Evolutionary conservation across 441 rosid genomes (phyloP).

Genomic region (Brassica balearica): DNA sequence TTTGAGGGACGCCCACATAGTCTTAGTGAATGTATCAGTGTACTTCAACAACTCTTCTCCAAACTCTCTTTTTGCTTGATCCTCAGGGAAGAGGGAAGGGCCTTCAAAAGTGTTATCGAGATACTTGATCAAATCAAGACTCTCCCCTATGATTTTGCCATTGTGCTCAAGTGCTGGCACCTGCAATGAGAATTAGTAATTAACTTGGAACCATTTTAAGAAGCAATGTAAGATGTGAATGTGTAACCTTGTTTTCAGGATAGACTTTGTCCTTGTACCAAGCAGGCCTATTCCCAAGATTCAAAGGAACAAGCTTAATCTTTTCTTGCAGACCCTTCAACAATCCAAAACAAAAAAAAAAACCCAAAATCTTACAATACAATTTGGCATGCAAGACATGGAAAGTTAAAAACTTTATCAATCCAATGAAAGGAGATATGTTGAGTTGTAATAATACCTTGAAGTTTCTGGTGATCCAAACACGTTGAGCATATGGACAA

Average conservation of each 20-base stretch:
- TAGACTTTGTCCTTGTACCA: conserved; percentile 68
- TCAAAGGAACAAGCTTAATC: conserved; percentile 60
- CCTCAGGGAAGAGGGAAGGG: conserved; percentile 78
- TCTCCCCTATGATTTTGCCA: conserved; percentile 84
- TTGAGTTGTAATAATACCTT: too few species aligned
- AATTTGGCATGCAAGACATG: background rate
- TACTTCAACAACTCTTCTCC: conserved; percentile 71
- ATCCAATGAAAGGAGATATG: too few species aligned
- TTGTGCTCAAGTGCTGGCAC: conserved; percentile 91
- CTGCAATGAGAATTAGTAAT: conserved; percentile 41
- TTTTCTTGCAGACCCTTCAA: conserved; percentile 57
- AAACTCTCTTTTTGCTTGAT: conserved; percentile 68
- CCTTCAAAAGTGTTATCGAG: conserved; percentile 86
- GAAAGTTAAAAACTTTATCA: background rate
- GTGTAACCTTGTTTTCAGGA: conserved; percentile 52
- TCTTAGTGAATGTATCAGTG: conserved; percentile 54
- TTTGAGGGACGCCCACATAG: conserved; percentile 59
- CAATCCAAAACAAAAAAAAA: background rate
- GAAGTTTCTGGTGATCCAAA: conserved; percentile 45
- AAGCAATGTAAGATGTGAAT: background rate
- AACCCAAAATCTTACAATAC: background rate
- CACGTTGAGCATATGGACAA: background rate
- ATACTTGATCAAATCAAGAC: conserved; percentile 82
- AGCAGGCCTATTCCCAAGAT: conserved; percentile 56
- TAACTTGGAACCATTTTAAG: background rate